Base-by-base conservation (phyloP, 2,329 filamentous ascomycete species). In the Fusarium nanum region DNA sequence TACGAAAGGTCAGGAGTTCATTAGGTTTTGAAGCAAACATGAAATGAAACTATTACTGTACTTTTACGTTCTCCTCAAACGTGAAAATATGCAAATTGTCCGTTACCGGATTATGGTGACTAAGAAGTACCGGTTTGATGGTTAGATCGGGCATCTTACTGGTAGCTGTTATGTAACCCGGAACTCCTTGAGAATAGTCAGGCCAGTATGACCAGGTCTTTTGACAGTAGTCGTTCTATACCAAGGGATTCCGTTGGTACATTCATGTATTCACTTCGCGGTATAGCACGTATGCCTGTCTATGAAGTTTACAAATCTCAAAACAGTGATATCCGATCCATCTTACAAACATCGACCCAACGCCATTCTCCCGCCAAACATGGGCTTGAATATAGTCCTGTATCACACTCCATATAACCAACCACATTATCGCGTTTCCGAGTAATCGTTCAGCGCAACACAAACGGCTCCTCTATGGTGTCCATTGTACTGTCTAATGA, bases 401-500 rank as follows among this genome's bases (percentile, higher is more conserved):
- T 60, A 27, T 49, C 55, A 40, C 56, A 45, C 59, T 50, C 58
- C 34, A 50, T 55, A 58, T 53, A 47, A 42, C 34, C 45, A 47
- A 42, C 34, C 45, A n/a, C 41, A 48, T 76, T 64, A 81, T 20
- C 86, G 82, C 34, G 86, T 82, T 79, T 89, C 87, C 14, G 87
- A 89, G 78, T 93, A 93, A 78, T 98, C 94, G 78, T 98, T 98
- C 70, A 98, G 83, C 16, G 94, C 94, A 40, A 98, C 94, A 77
- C 94, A 97, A 1, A 97, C 93, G 6, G 94, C 93, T 45, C 94
- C 94, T 37, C 94, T 87, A 78, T 98, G 94, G 78, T 98, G 94
- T 9, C 94, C 94, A 78, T 97, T 97, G 79, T 98, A 98, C 83
- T 98, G 94, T 48, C 94, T 87, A 74, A 98, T 98, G 71, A 98